Conservation (phyloP, 2,329 filamentous ascomycete genomes). For the Diaporthe ilicicola region DNA sequence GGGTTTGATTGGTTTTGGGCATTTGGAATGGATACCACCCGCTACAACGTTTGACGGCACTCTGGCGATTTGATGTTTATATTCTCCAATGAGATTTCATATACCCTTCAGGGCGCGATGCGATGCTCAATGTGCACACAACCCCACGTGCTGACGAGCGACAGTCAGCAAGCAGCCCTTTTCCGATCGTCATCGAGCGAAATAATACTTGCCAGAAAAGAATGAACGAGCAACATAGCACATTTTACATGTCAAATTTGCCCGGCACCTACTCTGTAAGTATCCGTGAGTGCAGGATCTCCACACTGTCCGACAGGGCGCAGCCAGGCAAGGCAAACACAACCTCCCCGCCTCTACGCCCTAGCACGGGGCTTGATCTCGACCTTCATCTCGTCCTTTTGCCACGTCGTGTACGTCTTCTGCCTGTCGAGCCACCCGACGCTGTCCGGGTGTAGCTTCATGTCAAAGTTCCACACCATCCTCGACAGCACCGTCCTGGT, state of each 20-base stretch:
- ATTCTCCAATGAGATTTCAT: background rate
- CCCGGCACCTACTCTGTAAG: background rate
- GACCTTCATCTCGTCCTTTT: constrained; percentile 26
- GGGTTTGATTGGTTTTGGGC: background rate
- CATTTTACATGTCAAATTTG: too few species aligned
- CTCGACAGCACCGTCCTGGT: constrained; percentile 41
- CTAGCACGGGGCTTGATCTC: constrained; percentile 8
- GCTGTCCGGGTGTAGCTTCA: constrained; percentile 27
- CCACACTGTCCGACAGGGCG: background rate
- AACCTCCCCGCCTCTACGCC: background rate
- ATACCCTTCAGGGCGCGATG: background rate
- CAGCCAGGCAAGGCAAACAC: background rate
- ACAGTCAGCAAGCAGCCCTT: background rate
- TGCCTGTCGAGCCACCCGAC: constrained; percentile 23
- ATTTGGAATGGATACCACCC: background rate
- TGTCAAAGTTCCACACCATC: constrained; percentile 41
- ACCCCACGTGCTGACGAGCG: background rate
- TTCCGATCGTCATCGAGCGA: background rate
- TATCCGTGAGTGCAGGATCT: background rate
- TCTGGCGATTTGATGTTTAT: background rate
- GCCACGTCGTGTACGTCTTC: constrained; percentile 27
- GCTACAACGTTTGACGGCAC: background rate
- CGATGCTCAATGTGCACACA: background rate
- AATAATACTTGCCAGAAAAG: too few species aligned
- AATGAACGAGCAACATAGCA: background rate